Evolutionary conservation across 2,329 filamentous ascomycete genomes (phyloP).

Genomic region (Colletotrichum navitas): DNA sequence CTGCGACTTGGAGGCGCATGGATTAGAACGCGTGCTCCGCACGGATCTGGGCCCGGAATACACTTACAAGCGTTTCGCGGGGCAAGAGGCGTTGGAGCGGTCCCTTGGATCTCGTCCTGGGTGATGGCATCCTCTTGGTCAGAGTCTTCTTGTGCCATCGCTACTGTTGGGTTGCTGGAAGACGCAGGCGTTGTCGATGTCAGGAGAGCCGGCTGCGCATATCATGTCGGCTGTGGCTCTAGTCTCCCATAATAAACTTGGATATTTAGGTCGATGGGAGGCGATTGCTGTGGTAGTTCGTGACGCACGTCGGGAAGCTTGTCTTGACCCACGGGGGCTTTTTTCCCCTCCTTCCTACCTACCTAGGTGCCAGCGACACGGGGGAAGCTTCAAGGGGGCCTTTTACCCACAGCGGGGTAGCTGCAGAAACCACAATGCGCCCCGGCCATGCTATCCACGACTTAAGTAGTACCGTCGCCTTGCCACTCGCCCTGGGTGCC

Average conservation of each 20-base stretch:
- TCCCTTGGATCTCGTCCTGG: constrained; percentile 55
- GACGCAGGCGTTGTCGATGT: not conserved
- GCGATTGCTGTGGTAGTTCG: not conserved
- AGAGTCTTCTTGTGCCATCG: constrained; percentile 47
- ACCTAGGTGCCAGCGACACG: not conserved
- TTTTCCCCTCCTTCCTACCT: not conserved
- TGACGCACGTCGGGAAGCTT: not conserved
- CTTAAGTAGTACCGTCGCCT: not conserved
- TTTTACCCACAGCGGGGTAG: constrained; percentile 20
- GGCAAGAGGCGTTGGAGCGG: constrained; percentile 46
- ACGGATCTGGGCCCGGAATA: not conserved
- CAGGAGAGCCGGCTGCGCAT: constrained; percentile 1
- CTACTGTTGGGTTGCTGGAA: not conserved
- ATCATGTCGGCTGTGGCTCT: constrained; percentile 1
- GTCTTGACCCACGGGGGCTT: not conserved
- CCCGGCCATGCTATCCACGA: constrained; percentile 2
- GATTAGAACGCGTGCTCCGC: constrained; percentile 5
- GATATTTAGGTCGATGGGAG: not conserved
- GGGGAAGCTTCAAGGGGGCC: not conserved
- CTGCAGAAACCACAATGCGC: constrained; percentile 7
- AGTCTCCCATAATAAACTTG: constrained; percentile 1
- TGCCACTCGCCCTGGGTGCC: constrained; percentile 18
- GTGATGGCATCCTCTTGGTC: constrained; percentile 57
- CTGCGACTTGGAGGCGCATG: constrained; percentile 47
- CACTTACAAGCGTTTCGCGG: constrained; percentile 59